Base-by-base conservation (phyloP, 169 alveolate genomes). In the Eimeria necatrix region DNA sequence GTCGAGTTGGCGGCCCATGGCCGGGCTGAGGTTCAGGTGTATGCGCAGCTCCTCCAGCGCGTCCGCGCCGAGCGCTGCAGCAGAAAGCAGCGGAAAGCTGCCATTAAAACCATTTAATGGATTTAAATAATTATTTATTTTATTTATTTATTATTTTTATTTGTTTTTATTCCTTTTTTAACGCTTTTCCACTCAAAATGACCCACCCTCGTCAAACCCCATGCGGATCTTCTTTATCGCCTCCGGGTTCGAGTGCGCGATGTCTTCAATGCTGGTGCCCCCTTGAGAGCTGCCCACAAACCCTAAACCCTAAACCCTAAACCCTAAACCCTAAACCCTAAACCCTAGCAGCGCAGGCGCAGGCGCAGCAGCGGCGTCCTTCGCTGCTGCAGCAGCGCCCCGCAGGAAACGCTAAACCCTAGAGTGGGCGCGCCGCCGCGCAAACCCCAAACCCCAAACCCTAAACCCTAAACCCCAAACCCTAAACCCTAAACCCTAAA, bases 221-320 rank as follows among this genome's bases (percentile, higher is more conserved):
- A 98, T 95, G 8, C 97, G 97, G 48, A 97, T 96, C 91, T 95
- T 96, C 96, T 93, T 93, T 76, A 97, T 96, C 68, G 97, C 88
- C 46, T 95, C 96, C 22, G 99, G 98, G 70, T 97, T 88, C 49
- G 87, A 64, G 32, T 93, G 90, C 61, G 98, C 98, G n/a, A 95
- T 96, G 76, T 97, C 98, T 95, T 98, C 99, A 59, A 98, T 98
- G 95, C 96, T 94, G 94, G 98, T 96, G 59, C 99, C 99, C 68
- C 99, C 99, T 12, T 80, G 94, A 53, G 96, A 95, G 26, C 97
- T 73, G 68, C 78, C 59, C 64, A 53, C 64, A 53, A 53, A 53
- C 64, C 64, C 64, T 53, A 53, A 53, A 53, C 64, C 64, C 64
- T 53, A 53, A 53, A 53, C 64, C 64, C 64, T 53, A 53, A 53